Evolutionary conservation across 2,329 filamentous ascomycete species (phyloP).

Genomic region (Beauveria asiatica): DNA sequence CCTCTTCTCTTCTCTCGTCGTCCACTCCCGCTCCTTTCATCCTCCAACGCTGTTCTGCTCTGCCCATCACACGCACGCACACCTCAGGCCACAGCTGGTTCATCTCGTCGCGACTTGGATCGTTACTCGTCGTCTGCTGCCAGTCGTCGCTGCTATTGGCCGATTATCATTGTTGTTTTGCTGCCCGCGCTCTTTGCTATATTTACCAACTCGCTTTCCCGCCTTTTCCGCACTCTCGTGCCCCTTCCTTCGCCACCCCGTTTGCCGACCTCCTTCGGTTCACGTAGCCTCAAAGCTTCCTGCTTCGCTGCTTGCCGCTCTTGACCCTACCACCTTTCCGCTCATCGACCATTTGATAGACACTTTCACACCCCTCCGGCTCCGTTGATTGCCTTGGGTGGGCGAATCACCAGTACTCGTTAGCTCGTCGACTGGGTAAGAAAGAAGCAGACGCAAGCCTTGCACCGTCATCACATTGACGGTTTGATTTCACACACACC

Average conservation of each 20-base stretch:
- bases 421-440: conserved; percentile 7
- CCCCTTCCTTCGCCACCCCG: conserved; percentile 1
- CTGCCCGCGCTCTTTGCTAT: background rate
- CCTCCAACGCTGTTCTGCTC: background rate
- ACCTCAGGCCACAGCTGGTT: conserved; percentile 13
- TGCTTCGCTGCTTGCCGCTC: background rate
- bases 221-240: background rate
- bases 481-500: background rate
- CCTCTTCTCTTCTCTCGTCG: conserved; percentile 10
- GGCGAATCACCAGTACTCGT: conserved; percentile 7
- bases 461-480: background rate
- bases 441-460: background rate
- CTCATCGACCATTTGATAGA: background rate
- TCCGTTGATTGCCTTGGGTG: background rate
- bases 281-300: background rate
- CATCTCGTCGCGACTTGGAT: conserved; percentile 4
- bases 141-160: background rate
- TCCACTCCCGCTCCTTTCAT: background rate
- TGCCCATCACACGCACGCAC: conserved; percentile 11
- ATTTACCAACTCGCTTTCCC: background rate
- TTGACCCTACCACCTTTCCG: background rate
- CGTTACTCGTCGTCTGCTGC: conserved; percentile 6
- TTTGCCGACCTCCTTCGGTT: background rate
- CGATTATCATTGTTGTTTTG: background rate
- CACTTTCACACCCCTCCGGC: background rate